phyloP scores from a whole-genome alignment of 257 asterid genomes.

The Rhazya stricta region DNA sequence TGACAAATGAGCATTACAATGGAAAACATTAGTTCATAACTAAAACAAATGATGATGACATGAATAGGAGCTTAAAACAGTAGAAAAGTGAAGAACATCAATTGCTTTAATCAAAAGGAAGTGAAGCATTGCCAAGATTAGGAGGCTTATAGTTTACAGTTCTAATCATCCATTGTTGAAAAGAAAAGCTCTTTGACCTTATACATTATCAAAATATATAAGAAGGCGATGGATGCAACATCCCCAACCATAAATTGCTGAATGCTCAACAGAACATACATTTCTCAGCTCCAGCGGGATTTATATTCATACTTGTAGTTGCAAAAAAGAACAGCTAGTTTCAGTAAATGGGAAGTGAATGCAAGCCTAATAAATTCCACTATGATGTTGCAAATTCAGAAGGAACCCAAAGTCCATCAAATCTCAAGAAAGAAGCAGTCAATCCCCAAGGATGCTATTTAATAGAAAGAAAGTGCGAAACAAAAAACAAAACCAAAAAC shows the following conservation, averaged over 20 bases:
- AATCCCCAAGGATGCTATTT: constrained; percentile 5
- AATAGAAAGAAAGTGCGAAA: not conserved
- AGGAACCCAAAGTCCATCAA: constrained; percentile 47
- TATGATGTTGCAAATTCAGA: constrained; percentile 52
- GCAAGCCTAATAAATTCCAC: constrained; percentile 13
- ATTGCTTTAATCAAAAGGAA: not conserved
- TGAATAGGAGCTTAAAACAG: too few species aligned
- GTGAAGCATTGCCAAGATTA: constrained; percentile 8
- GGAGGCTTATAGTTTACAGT: not conserved
- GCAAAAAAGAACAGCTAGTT: not conserved
- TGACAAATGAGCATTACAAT: too few species aligned
- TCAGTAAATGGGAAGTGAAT: constrained; percentile 12
- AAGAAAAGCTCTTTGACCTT: too few species aligned
- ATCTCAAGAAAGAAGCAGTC: constrained; percentile 17
- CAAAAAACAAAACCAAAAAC: too few species aligned
- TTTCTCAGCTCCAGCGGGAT: not conserved
- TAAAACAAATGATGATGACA: too few species aligned
- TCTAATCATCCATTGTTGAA: not conserved
- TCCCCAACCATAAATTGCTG: not conserved
- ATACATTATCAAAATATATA: not conserved
- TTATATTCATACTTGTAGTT: not conserved
- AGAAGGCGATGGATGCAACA: not conserved
- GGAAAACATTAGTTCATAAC: too few species aligned
- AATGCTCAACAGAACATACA: not conserved
- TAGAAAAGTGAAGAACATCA: too few species aligned